Base-by-base conservation (phyloP, 2,329 filamentous ascomycete genomes). In the Chaetomiaceae sp. region DNA sequence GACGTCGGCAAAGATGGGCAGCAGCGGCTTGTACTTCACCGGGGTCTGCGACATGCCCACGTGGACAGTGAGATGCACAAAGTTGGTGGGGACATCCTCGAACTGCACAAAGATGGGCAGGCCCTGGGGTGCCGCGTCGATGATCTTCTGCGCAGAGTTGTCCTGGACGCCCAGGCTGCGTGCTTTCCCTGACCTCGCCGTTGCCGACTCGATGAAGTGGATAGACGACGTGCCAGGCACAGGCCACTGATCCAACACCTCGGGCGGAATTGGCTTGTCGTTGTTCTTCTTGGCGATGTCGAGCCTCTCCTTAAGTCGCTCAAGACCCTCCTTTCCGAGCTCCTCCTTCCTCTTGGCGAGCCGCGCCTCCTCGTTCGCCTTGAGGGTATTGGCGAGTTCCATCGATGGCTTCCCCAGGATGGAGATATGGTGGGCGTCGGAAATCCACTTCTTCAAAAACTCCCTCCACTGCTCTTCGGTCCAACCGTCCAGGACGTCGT, bases 71-170 rank as follows among this genome's bases (percentile, higher is more conserved):
- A 97, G 80, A 62, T 92, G 87, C 6, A 95, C 90, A 68, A 99
- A 99, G 66, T 90, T 95, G 55, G 89, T 95, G 2, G 87, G 86
- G 14, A 97, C 91, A 65, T 96, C 86, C 71, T 99, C 94, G 61
- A 95, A 99, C 70, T 99, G 92, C n/a, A 99, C 79, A 70, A 96
- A 99, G 2, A 97, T 75, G 0, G 90, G 87, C n/a, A 85, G 68
- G 6, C 74, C 75, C 17, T 73, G 60, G 34, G 80, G 77, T 37
- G 89, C 82, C 14, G 78, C 74, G 66, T 97, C 89, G 45, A 99
- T 82, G 45, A 85, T 71, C 56, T 83, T 78, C 69, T 99, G 94
- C 4, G 89, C 82, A 4, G 79, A 69, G 60, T 89, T 92, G 27
- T 84, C 72, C 0, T 80, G 76, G 22, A 78, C 72, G 0, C 91